Conservation (phyloP, 768 basidiomycete genomes). For the Hypholoma fasciculare region DNA sequence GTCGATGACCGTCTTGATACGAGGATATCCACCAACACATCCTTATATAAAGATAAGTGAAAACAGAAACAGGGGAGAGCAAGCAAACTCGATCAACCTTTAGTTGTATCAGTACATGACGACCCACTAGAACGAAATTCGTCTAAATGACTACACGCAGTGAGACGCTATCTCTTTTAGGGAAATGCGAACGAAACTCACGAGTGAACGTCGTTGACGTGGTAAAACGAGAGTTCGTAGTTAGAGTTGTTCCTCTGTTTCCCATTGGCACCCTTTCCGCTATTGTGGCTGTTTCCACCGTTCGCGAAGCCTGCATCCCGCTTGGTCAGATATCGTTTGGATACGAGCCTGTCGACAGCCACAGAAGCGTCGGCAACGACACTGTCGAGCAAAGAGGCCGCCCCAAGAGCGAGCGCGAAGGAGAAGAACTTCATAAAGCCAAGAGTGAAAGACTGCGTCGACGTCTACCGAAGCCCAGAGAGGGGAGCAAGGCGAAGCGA, state of each 20-base stretch:
- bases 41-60: constrained; percentile 11
- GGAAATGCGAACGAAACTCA: constrained; percentile 8
- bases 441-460: background rate
- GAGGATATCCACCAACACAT: constrained; percentile 43
- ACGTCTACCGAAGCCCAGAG: background rate
- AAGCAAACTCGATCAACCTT: constrained; percentile 15
- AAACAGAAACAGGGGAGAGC: background rate
- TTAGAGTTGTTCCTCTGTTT: constrained; percentile 16
- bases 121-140: constrained; percentile 35
- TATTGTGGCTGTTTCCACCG: constrained; percentile 17
- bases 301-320: constrained; percentile 23
- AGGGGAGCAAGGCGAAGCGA: background rate
- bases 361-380: constrained; percentile 3
- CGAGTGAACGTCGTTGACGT: constrained; percentile 46
- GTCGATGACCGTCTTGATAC: constrained; percentile 39
- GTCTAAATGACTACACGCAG: constrained; percentile 32
- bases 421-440: background rate
- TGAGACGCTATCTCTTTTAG: background rate
- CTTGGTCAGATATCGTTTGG: constrained; percentile 20
- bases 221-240: constrained; percentile 34
- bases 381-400: background rate
- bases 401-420: background rate
- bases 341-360: constrained; percentile 23
- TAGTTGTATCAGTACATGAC: constrained; percentile 32
- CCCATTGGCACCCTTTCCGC: constrained; percentile 19